These are phyloP conservation scores for Aleurites moluccanus DNA, from an alignment of 441 rosid genomes.

Conservation along the genomic window DNA sequence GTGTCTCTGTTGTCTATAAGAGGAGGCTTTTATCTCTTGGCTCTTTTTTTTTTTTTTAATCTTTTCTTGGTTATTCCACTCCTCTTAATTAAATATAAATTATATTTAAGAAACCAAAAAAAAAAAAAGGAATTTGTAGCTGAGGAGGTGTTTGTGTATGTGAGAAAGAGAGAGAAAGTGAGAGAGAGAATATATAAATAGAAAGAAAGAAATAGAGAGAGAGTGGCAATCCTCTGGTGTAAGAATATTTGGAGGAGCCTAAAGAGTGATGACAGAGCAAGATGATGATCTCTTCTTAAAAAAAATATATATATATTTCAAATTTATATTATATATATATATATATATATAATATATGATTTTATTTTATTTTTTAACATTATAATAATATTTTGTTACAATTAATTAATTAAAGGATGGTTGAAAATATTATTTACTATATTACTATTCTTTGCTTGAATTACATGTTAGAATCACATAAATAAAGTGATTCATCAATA, in stretches of 20 bases:
- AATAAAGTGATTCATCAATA: background rate
- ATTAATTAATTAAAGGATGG: background rate
- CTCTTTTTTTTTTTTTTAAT: conserved; percentile 36
- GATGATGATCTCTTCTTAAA: conserved; percentile 26
- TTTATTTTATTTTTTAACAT: background rate
- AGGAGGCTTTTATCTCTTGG: conserved; percentile 32
- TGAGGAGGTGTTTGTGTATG: conserved; percentile 21
- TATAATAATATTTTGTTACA: no score
- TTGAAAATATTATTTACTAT: background rate
- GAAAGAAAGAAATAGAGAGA: no score
- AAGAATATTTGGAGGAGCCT: conserved; percentile 58
- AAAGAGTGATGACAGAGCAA: conserved; percentile 40
- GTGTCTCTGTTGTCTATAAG: conserved; percentile 8
- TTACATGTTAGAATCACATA: conserved; percentile 5
- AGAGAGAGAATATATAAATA: conserved; percentile 26
- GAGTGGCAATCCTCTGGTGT: conserved; percentile 55
- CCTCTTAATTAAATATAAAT: conserved; percentile 51
- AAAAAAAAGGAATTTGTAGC: conserved; percentile 48
- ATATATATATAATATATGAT: background rate
- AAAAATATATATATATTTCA: background rate
- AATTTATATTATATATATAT: background rate
- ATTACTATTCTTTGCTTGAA: conserved; percentile 19
- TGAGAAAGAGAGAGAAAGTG: conserved; percentile 24
- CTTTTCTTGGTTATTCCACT: conserved; percentile 56
- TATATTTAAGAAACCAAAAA: no score